Conservation (phyloP, 257 asterid genomes). For the Salvia miltiorrhiza region DNA sequence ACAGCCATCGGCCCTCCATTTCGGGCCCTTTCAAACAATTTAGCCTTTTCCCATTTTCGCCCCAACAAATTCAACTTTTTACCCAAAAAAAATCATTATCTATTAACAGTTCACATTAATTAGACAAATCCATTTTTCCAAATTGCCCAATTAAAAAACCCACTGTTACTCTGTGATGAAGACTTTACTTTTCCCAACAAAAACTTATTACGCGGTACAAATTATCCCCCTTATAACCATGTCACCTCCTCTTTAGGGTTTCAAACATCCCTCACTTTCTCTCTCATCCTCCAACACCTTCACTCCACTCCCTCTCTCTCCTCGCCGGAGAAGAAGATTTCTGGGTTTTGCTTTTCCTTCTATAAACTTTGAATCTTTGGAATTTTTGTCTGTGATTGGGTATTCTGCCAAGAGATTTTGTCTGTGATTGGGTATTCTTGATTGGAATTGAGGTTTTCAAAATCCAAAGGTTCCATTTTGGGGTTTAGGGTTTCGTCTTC, state of each 20-base stretch:
- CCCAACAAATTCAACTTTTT: constrained; percentile 10
- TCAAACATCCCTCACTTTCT: constrained; percentile 16
- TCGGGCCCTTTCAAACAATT: constrained; percentile 6
- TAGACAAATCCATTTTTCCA: background rate
- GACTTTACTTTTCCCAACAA: constrained; percentile 25
- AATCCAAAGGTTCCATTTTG: background rate
- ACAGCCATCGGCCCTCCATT: background rate
- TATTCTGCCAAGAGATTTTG: too few relatives aligned
- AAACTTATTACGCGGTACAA: constrained; percentile 44
- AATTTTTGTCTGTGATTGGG: too few relatives aligned
- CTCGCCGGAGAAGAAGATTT: background rate
- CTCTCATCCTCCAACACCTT: constrained; percentile 10
- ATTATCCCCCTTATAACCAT: constrained; percentile 31
- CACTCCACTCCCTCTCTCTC: constrained; percentile 6
- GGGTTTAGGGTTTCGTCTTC: background rate
- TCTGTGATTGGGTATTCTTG: too few relatives aligned
- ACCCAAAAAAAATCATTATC: background rate
- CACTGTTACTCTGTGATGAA: background rate
- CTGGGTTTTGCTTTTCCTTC: background rate
- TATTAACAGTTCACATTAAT: constrained; percentile 2
- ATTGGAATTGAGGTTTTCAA: too few relatives aligned
- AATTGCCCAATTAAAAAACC: background rate
- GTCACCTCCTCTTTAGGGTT: constrained; percentile 30
- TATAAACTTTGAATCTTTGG: too few relatives aligned
- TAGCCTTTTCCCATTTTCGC: background rate